Evolutionary conservation across 805 yeast genomes (phyloP), one percentile per base, ranked within the genome.

Genomic region (Schwanniomyces occidentalis): DNA sequence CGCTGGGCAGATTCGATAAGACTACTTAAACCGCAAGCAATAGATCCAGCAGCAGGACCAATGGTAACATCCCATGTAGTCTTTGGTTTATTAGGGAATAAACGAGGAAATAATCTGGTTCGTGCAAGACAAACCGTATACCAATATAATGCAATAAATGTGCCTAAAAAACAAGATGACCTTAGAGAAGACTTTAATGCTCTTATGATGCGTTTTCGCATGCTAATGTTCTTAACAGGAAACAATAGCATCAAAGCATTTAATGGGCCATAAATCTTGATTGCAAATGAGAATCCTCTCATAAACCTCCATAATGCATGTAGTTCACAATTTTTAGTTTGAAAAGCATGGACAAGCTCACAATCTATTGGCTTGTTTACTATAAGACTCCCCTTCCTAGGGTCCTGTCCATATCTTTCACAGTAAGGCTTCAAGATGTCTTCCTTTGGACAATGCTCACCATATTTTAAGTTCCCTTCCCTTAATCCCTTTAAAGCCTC

Each of bases 41-140:
- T 18, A n/a, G 67, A 51, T 1, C 76, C 77, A n/a, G 58, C 44
- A 3, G 60, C 48, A 5, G 73, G 71, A 2, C 61, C 72, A 14
- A 56, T 51, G 4, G 67, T 62, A 30, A 55, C 56, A 38, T 71
- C 77, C 49, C 62, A 65, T 13, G 52, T 35, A 3, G 59, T 54
- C 15, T 43, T 44, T 6, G 68, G 61, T 1, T 55, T 57, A 3
- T 48, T 37, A 4, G 75, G 73, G 41, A 68, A 62, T 13, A 71
- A 32, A 14, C 34, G 36, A 3, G 75, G 75, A 1, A 69, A 56
- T 3, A 69, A 32, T 35, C 73, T 43, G 4, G 63, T 58, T 31
- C 78, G 49, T 3, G 61, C 55, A 16, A 71, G 49, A 46, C 78
- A 72, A 9, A 73, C 76, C 6, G 64, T 63, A 41, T 73, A 73